Conservation (phyloP, 2,329 filamentous ascomycete species). For the Cordyceps fumosorosea region DNA sequence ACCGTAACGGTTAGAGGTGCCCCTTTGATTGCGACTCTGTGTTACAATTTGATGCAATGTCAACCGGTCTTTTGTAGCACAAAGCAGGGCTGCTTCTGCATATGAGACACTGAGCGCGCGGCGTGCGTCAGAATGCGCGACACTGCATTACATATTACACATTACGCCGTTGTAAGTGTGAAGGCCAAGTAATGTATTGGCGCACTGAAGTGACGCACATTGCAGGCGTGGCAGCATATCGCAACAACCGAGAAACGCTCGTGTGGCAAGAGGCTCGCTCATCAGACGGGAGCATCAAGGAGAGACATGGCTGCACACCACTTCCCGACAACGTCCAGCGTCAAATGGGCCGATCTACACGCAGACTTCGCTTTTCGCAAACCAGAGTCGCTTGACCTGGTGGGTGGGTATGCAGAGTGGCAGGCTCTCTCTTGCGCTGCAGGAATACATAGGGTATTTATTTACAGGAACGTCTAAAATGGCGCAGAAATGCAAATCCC, state of each 20-base stretch:
- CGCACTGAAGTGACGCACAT: background rate
- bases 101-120: slow-evolving; percentile 5
- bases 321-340: no score
- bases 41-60: background rate
- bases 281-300: background rate
- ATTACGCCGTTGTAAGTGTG: background rate
- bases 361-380: background rate
- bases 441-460: background rate
- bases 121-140: slow-evolving; percentile 6
- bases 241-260: background rate
- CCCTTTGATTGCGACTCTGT: background rate
- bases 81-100: background rate
- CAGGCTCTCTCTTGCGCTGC: background rate
- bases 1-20: background rate
- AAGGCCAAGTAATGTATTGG: background rate
- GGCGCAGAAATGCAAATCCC: slow-evolving; percentile 1
- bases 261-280: background rate
- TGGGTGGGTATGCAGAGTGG: background rate
- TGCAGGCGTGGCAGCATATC: background rate
- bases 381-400: background rate
- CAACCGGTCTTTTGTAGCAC: background rate
- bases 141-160: background rate
- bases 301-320: background rate
- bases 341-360: no score
- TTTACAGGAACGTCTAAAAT: background rate